Percentiles rank a stretch among this genome's conserved stretches.
phyloP scores from a whole-genome alignment of 148 eudicot species.

The Polygonum aviculare region DNA sequence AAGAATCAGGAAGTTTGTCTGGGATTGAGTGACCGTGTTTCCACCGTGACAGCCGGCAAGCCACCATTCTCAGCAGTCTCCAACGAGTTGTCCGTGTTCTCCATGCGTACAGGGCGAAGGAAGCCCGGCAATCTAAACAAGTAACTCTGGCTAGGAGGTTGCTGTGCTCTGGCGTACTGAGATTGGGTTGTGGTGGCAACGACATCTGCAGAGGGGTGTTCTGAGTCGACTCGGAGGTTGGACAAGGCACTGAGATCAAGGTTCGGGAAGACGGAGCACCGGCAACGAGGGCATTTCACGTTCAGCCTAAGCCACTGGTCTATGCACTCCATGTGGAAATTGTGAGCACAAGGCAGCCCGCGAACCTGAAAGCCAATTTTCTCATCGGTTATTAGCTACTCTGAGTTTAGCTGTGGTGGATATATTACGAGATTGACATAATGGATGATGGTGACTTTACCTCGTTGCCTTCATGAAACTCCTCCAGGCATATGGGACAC shows the following conservation, averaged over 20 bases:
- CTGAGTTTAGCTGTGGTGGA: not conserved
- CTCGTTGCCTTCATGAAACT: conserved; percentile 88
- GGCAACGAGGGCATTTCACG: conserved; percentile 92
- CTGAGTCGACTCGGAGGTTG: conserved; percentile 59
- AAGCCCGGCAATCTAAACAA: conserved; percentile 73
- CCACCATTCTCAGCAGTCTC: conserved; percentile 55
- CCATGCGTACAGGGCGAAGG: conserved; percentile 51
- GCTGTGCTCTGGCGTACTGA: conserved; percentile 50
- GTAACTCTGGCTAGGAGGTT: conserved; percentile 68
- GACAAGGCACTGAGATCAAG: conserved; percentile 87
- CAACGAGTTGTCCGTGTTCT: conserved; percentile 32
- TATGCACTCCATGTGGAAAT: conserved; percentile 90
- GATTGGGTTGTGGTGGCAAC: conserved; percentile 38
- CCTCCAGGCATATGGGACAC: conserved; percentile 95
- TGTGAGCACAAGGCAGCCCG: conserved; percentile 97
- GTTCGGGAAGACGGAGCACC: conserved; percentile 88
- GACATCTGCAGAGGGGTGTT: conserved; percentile 39
- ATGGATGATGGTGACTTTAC: conserved; percentile 20
- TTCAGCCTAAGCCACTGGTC: conserved; percentile 94
- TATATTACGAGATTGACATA: not conserved
- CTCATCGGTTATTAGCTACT: not conserved
- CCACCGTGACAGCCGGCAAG: not conserved
- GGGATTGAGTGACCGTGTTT: not conserved
- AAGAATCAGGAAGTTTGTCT: not conserved
- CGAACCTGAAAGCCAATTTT: conserved; percentile 54